Conservation (phyloP, 169 alveolate genomes). For the Theileria annulata region DNA sequence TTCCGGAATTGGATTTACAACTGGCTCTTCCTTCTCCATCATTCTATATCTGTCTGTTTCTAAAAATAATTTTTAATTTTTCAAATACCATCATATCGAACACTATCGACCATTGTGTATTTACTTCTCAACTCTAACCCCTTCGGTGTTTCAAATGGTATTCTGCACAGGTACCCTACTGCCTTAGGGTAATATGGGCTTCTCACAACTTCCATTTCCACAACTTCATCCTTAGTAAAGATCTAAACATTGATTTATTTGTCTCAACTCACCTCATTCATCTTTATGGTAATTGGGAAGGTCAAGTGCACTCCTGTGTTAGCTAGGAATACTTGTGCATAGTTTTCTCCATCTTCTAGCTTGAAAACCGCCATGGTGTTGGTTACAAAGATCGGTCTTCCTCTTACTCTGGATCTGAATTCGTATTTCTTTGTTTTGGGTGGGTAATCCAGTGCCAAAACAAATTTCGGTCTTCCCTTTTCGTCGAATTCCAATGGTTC, state of each 20-base stretch:
- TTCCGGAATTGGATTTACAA: not conserved
- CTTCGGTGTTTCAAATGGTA: constrained; percentile 43
- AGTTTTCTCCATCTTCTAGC: constrained; percentile 29
- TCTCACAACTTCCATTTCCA: constrained; percentile 35
- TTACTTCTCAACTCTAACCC: constrained; percentile 31
- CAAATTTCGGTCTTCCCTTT: constrained; percentile 56
- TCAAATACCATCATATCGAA: not conserved
- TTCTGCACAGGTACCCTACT: constrained; percentile 17
- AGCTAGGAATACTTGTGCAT: constrained; percentile 12
- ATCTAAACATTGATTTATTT: constrained; percentile 17
- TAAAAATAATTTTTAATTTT: not conserved
- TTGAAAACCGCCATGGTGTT: constrained; percentile 40
- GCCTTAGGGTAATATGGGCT: constrained; percentile 25
- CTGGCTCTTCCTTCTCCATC: not conserved
- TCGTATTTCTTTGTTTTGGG: constrained; percentile 1
- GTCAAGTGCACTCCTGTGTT: constrained; percentile 9
- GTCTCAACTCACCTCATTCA: not conserved
- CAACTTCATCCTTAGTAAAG: constrained; percentile 43
- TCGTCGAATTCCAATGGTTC: constrained; percentile 58
- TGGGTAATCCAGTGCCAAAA: not conserved
- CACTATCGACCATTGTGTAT: constrained; percentile 8
- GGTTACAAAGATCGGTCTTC: constrained; percentile 51
- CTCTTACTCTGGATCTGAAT: constrained; percentile 27
- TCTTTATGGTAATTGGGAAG: not conserved
- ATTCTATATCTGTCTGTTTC: not conserved